These are phyloP conservation scores for Fusarium pseudoanthophilum DNA, from an alignment of 2,329 filamentous ascomycete species.

Conservation along the genomic window DNA sequence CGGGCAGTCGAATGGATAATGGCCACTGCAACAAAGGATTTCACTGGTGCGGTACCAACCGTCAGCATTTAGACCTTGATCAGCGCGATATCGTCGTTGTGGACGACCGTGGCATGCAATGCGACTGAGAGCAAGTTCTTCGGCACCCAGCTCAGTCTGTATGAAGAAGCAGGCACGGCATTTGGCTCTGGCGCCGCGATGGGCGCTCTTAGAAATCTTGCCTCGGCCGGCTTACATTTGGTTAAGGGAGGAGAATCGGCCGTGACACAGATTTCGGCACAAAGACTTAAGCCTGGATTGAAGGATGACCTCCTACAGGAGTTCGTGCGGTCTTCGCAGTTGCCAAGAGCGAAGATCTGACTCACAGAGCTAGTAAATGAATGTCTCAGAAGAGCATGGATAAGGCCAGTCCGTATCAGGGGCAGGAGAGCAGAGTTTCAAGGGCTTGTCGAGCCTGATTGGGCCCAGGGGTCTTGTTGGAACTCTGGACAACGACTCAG, in stretches of 20 bases:
- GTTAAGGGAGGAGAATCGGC: not conserved
- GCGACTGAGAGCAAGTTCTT: not conserved
- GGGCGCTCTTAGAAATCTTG: not conserved
- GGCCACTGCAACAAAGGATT: not conserved
- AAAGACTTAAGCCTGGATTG: not conserved
- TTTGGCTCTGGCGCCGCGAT: not conserved
- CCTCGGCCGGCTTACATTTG: too few relatives aligned
- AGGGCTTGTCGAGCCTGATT: not conserved
- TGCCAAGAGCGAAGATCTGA: not conserved
- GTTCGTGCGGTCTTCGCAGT: not conserved
- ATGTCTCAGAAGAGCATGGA: not conserved
- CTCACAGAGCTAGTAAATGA: not conserved
- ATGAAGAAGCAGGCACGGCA: too few relatives aligned
- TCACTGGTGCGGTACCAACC: not conserved
- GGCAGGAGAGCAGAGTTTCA: not conserved
- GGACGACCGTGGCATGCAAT: not conserved
- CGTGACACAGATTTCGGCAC: not conserved
- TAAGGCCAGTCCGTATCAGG: not conserved
- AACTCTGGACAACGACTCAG: not conserved
- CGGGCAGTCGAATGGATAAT: not conserved
- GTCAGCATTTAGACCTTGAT: not conserved
- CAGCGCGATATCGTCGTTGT: not conserved
- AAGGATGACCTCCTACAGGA: too few relatives aligned
- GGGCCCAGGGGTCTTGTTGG: not conserved
- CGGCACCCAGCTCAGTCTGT: not conserved